Conservation (phyloP, 2,329 filamentous ascomycete species). For the Fusarium sp. region DNA sequence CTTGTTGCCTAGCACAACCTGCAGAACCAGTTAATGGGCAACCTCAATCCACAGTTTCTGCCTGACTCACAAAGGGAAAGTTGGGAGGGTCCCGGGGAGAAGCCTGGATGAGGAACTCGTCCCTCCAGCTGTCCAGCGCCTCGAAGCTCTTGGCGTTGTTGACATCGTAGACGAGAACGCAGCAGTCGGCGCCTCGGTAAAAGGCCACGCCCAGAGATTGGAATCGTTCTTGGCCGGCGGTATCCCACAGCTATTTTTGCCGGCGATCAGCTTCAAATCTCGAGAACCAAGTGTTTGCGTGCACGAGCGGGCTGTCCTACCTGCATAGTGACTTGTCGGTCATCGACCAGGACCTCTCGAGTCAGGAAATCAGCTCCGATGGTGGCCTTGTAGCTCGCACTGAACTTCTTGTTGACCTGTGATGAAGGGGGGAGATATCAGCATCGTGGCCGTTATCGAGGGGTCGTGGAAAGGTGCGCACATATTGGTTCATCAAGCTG, state of each 20-base stretch:
- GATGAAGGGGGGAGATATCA: slow-evolving; percentile 17
- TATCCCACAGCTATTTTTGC: slow-evolving; percentile 86
- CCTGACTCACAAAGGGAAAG: slow-evolving; percentile 89
- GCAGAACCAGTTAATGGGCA: slow-evolving; percentile 35
- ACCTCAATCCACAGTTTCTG: not conserved
- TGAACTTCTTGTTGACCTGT: slow-evolving; percentile 99
- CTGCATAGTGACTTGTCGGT: slow-evolving; percentile 98
- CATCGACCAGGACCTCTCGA: slow-evolving; percentile 96
- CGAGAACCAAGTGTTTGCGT: slow-evolving; percentile 15
- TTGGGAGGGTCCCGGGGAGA: slow-evolving; percentile 95
- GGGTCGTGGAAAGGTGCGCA: slow-evolving; percentile 58
- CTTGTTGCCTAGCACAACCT: slow-evolving; percentile 98
- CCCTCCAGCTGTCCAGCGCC: slow-evolving; percentile 96
- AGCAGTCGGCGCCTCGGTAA: slow-evolving; percentile 97
- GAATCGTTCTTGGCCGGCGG: slow-evolving; percentile 95
- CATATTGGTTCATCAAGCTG: slow-evolving; percentile 99
- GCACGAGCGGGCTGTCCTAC: slow-evolving; percentile 53
- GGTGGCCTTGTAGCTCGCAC: slow-evolving; percentile 98
- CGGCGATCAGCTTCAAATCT: slow-evolving; percentile 9
- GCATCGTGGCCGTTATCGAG: slow-evolving; percentile 11
- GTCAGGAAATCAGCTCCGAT: slow-evolving; percentile 99
- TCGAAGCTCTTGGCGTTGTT: slow-evolving; percentile 99
- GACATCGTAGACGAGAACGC: slow-evolving; percentile 96
- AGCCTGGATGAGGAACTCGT: slow-evolving; percentile 97
- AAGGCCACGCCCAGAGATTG: slow-evolving; percentile 97